These are phyloP conservation scores for Candida sp. DNA, from an alignment of 1,139 yeast species.

Conservation along the genomic window DNA sequence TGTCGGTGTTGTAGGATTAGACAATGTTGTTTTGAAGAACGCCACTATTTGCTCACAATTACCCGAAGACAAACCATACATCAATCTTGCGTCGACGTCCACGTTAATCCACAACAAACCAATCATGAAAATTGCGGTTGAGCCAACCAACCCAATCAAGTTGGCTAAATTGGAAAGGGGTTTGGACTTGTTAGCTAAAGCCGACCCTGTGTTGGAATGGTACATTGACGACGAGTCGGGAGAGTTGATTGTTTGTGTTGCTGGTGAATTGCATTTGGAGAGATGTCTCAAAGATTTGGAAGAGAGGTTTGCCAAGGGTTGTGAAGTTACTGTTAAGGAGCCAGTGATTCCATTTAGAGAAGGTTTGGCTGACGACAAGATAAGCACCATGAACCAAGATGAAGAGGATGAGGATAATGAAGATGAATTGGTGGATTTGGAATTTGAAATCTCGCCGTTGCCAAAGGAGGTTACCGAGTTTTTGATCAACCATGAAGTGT, in stretches of 20 bases:
- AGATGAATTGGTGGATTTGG: conserved; percentile 47
- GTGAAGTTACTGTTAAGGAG: conserved; percentile 84
- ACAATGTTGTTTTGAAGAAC: conserved; percentile 78
- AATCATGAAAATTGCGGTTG: conserved; percentile 92
- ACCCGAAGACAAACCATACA: conserved; percentile 59
- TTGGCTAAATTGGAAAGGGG: conserved; percentile 81
- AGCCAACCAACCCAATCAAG: conserved; percentile 87
- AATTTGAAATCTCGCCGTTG: conserved; percentile 60
- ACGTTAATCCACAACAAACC: conserved; percentile 71
- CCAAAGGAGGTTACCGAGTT: conserved; percentile 55
- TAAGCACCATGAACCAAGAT: conserved; percentile 16
- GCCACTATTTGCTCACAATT: conserved; percentile 71
- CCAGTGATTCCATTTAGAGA: conserved; percentile 97
- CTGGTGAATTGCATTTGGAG: conserved; percentile 95
- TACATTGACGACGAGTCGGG: conserved; percentile 84
- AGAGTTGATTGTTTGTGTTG: conserved; percentile 89
- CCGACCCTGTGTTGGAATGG: conserved; percentile 94
- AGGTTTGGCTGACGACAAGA: conserved; percentile 56
- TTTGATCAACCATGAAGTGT: conserved; percentile 49
- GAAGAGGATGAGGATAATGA: conserved; percentile 30
- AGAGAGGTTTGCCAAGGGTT: conserved; percentile 87
- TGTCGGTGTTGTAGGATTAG: conserved; percentile 94
- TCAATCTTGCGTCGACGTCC: conserved; percentile 67
- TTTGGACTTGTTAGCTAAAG: conserved; percentile 74
- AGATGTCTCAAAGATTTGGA: conserved; percentile 87